phyloP scores from a whole-genome alignment of 441 rosid genomes.

The Pelargonium fulgidum region DNA sequence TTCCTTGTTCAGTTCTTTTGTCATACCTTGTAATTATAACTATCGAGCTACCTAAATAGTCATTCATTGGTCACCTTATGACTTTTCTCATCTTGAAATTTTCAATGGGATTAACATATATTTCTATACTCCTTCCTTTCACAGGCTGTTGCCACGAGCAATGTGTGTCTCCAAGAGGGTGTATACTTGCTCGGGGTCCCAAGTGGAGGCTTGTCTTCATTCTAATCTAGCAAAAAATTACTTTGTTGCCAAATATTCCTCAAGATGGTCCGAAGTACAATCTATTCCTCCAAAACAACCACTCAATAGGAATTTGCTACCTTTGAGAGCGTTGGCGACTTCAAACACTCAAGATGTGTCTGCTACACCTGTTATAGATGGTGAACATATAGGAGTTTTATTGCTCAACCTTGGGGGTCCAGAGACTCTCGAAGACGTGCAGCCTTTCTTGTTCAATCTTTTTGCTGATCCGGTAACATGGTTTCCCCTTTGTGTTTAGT shows the following conservation, averaged over 20 bases:
- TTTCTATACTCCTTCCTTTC: neutral
- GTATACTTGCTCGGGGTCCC: constrained; percentile 27
- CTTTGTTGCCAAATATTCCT: constrained; percentile 21
- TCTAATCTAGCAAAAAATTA: constrained; percentile 24
- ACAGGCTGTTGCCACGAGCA: constrained; percentile 42
- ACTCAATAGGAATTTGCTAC: constrained; percentile 25
- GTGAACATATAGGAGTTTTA: constrained; percentile 69
- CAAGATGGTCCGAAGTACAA: constrained; percentile 32
- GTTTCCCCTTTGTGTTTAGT: neutral
- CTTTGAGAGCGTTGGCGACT: constrained; percentile 53
- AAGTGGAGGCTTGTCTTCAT: constrained; percentile 26
- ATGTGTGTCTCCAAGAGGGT: constrained; percentile 34
- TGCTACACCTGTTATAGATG: constrained; percentile 32
- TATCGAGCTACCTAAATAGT: neutral
- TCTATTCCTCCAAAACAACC: constrained; percentile 24
- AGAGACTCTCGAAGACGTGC: constrained; percentile 92
- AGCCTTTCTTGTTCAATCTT: constrained; percentile 92
- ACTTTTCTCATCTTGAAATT: neutral
- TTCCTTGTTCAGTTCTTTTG: no score
- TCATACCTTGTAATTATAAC: no score
- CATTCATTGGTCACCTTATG: neutral
- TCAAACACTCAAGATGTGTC: constrained; percentile 42
- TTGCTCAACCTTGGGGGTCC: constrained; percentile 97
- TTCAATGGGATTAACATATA: neutral
- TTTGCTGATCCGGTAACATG: constrained; percentile 84